Percentiles rank a stretch among this genome's conserved stretches.
Evolutionary conservation across 108 stramenopile species (phyloP).

Genomic region (Skeletonema grethae): DNA sequence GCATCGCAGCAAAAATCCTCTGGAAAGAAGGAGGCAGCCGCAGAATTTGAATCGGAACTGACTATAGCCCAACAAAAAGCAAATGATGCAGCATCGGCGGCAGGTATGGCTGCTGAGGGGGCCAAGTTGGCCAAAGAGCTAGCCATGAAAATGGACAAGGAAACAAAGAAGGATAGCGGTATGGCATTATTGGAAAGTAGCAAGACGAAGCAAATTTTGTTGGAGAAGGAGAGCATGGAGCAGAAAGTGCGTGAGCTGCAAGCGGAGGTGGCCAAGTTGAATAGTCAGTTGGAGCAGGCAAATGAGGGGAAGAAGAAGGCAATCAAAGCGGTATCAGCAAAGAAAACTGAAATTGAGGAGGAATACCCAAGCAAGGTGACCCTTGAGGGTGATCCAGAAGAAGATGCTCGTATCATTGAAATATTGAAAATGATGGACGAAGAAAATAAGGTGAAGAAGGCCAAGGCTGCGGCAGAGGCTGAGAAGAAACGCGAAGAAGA

Average conservation of each 20-base stretch:
- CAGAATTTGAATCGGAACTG: conserved; percentile 26
- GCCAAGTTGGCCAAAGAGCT: conserved; percentile 39
- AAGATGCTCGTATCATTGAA: conserved; percentile 38
- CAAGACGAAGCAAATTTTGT: conserved; percentile 17
- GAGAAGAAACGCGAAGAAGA: conserved; percentile 39
- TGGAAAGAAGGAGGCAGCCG: conserved; percentile 33
- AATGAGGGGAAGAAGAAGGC: conserved; percentile 8
- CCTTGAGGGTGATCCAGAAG: conserved; percentile 43
- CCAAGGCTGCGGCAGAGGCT: conserved; percentile 11
- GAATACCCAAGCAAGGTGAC: conserved; percentile 30
- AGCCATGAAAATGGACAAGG: conserved; percentile 39
- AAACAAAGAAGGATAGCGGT: conserved; percentile 12
- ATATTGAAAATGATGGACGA: conserved; percentile 44
- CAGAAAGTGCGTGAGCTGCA: conserved; percentile 10
- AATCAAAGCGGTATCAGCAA: not conserved
- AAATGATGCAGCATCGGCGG: conserved; percentile 39
- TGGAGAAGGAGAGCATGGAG: conserved; percentile 26
- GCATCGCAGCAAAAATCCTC: conserved; percentile 38
- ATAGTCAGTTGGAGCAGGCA: conserved; percentile 5
- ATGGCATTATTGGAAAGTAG: conserved; percentile 28
- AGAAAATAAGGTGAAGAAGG: conserved; percentile 32
- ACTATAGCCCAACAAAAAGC: conserved; percentile 33
- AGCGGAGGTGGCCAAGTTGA: conserved; percentile 12
- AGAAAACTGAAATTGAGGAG: conserved; percentile 41
- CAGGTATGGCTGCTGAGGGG: conserved; percentile 37